Evolutionary conservation across 2,329 filamentous ascomycete genomes (phyloP).

Genomic region (Pseudocercospora crystallina): DNA sequence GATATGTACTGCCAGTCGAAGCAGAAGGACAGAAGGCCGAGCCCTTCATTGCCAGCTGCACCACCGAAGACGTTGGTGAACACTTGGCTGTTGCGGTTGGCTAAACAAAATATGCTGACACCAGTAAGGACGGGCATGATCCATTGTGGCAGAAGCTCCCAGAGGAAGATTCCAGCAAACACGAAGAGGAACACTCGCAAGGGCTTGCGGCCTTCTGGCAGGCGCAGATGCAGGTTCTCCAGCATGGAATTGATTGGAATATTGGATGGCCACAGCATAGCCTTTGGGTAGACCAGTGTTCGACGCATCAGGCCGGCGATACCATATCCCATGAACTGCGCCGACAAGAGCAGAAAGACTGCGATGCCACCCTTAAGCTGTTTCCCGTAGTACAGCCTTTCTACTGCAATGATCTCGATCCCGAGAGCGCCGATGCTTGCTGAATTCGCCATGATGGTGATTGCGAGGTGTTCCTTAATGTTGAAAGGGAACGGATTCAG

Average conservation of each 20-base stretch:
- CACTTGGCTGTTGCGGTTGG: constrained; percentile 42
- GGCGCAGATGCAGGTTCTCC: constrained; percentile 39
- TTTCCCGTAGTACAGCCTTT: constrained; percentile 46
- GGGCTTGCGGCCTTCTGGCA: constrained; percentile 28
- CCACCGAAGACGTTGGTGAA: constrained; percentile 55
- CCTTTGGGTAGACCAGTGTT: constrained; percentile 77
- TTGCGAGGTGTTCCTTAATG: constrained; percentile 62
- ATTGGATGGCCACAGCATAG: constrained; percentile 79
- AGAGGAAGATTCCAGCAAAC: constrained; percentile 43
- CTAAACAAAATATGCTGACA: constrained; percentile 48
- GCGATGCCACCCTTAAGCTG: constrained; percentile 41
- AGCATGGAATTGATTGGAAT: constrained; percentile 41
- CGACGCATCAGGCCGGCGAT: constrained; percentile 78
- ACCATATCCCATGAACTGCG: constrained; percentile 56
- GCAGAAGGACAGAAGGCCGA: constrained; percentile 43
- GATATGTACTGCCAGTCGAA: constrained; percentile 50
- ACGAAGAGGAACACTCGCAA: constrained; percentile 44
- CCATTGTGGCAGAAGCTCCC: constrained; percentile 52
- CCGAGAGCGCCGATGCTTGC: constrained; percentile 2
- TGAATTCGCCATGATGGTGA: constrained; percentile 65
- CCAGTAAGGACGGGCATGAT: constrained; percentile 46
- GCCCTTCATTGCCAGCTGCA: constrained; percentile 46
- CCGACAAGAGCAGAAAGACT: constrained; percentile 50
- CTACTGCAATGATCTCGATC: constrained; percentile 6
- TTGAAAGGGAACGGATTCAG: constrained; percentile 60